Evolutionary conservation across 257 asterid species (phyloP), one percentile per base, ranked within the genome.

Genomic region (Oldenlandia corymbosa): DNA sequence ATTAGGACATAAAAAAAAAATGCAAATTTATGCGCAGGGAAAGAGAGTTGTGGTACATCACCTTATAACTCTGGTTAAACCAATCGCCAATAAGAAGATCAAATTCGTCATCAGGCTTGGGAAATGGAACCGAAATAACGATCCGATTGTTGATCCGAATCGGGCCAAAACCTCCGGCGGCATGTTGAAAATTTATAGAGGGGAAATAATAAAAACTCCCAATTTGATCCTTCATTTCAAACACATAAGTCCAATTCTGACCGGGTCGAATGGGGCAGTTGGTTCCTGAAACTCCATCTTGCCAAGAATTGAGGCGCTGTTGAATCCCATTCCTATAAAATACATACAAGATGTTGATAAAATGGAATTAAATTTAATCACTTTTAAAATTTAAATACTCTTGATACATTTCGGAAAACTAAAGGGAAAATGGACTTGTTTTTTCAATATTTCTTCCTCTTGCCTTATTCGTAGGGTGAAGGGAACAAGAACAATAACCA

Each of bases 71-170:
- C 9, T 60, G 13, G 3, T 45, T 43, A 52, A 75, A 79, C 96
- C 96, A 88, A 66, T 85, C 96, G 10, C 96, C 94, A n/a, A 88
- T 71, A 26, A 88, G 92, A 48, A 87, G 85, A 72, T 87, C 95
- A 60, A 79, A 84, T 71, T 87, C 88, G 0, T 72, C 84, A 49
- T 82, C 82, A 4, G 90, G 92, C 68, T 79, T 76, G 0, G 86
- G 64, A 53, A 87, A 87, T 23, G 92, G 90, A 17, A 84, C 76
- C 1, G 42, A 58, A 28, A 84, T 82, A 1, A 79, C 82, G 2
- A 67, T 21, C 3, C 88, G 86, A 62, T 87, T 84, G 67, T 87
- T 78, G 59, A 87, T 80, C 5, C 88, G 83, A 53, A 87, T 79
- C 0, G 92, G 77, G 2, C 95, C 95, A 39, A 71, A 82, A 30